These are phyloP conservation scores for Xylogone sp. DNA, from an alignment of 2,329 filamentous ascomycete genomes.

Conservation along the genomic window DNA sequence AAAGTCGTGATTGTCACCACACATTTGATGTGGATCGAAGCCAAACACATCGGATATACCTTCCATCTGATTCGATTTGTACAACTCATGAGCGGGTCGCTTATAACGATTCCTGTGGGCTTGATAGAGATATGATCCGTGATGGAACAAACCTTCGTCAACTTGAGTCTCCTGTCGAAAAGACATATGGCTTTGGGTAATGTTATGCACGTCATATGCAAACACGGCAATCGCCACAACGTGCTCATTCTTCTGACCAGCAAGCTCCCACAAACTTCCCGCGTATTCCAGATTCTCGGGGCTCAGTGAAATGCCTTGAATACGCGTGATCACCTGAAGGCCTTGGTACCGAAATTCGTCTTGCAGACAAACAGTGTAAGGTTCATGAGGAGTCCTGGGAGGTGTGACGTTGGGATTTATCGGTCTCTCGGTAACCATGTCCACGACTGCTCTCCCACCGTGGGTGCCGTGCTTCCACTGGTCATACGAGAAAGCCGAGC, in stretches of 20 bases:
- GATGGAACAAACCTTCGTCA: slow-evolving; percentile 17
- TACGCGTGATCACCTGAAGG: slow-evolving; percentile 59
- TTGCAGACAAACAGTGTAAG: not conserved
- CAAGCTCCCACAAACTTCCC: slow-evolving; percentile 40
- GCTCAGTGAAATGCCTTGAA: slow-evolving; percentile 52
- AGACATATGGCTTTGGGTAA: slow-evolving; percentile 35
- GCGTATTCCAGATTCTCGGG: slow-evolving; percentile 49
- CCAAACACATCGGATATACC: too few relatives aligned
- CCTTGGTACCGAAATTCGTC: slow-evolving; percentile 22
- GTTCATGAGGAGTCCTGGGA: not conserved
- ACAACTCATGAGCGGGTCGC: slow-evolving; percentile 6
- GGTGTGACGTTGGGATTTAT: too few relatives aligned
- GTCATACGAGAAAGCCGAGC: slow-evolving; percentile 1
- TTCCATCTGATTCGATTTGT: slow-evolving; percentile 8
- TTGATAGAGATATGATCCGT: not conserved
- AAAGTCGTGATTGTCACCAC: too few relatives aligned
- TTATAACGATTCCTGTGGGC: slow-evolving; percentile 2
- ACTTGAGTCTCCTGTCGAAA: slow-evolving; percentile 34
- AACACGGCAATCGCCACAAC: slow-evolving; percentile 49
- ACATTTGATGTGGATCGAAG: slow-evolving; percentile 3
- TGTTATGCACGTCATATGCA: slow-evolving; percentile 45
- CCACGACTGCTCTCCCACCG: not conserved
- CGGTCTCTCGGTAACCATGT: not conserved
- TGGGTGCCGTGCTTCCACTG: slow-evolving; percentile 3
- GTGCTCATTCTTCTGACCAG: slow-evolving; percentile 44